Conservation (phyloP, 2,329 filamentous ascomycete genomes). For the Raffaelea albimanens region DNA sequence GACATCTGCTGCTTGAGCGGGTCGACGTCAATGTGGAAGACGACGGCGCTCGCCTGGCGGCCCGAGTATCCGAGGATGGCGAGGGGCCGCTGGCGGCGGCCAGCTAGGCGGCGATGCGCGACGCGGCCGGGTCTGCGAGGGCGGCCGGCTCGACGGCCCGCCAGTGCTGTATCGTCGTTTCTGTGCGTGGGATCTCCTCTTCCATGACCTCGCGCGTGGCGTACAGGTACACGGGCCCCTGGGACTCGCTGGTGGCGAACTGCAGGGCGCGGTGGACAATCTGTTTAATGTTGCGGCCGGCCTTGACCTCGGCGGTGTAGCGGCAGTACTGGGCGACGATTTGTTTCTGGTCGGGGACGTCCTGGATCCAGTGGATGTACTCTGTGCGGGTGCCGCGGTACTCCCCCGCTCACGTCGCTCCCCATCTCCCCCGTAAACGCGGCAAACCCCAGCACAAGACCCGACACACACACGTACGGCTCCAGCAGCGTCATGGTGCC, state of each 20-base stretch:
- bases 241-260: conserved; percentile 68
- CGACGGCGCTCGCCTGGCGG: conserved; percentile 47
- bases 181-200: conserved; percentile 66
- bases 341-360: conserved; percentile 24
- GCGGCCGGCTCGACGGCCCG: conserved; percentile 58
- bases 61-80: conserved; percentile 64
- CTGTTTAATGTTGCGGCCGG: conserved; percentile 78
- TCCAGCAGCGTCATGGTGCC: too few species aligned
- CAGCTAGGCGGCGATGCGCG: conserved; percentile 53
- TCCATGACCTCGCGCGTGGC: conserved; percentile 78
- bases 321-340: conserved; percentile 77
- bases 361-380: conserved; percentile 32
- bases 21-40: conserved; percentile 58
- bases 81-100: conserved; percentile 54
- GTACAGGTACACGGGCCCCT: conserved; percentile 71
- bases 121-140: conserved; percentile 40
- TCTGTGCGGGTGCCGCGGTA: conserved; percentile 29
- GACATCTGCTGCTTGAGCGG: conserved; percentile 64
- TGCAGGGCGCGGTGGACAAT: conserved; percentile 78
- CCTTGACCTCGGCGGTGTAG: conserved; percentile 74
- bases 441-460: too few species aligned
- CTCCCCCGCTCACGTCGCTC: too few species aligned
- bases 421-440: too few species aligned
- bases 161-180: conserved; percentile 62
- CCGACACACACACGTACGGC: too few species aligned